A percentile compares a stretch with the other conserved stretches of the same genome.
Evolutionary conservation across 495 filamentous ascomycete species (phyloP).

Genomic region (Daldinia caldariorum): DNA sequence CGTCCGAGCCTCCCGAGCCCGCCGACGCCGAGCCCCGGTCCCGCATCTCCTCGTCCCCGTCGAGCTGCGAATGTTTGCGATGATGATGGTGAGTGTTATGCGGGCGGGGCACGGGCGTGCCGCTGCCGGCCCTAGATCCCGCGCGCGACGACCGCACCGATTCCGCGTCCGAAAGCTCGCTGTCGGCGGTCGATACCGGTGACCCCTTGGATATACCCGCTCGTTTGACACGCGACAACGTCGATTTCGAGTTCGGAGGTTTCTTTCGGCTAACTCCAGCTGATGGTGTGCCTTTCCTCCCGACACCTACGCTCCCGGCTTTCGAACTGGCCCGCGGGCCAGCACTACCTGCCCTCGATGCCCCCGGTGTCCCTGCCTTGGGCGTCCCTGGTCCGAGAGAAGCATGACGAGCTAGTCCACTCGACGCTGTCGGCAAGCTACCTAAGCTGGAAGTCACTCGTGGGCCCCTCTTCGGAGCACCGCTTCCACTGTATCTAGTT

Average conservation of each 20-base stretch:
- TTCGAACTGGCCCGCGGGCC: constrained; percentile 70
- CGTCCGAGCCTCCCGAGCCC: constrained; percentile 68
- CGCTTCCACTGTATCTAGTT: constrained; percentile 47
- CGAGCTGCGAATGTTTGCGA: constrained; percentile 47
- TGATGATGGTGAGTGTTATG: constrained; percentile 46
- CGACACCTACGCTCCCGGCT: constrained; percentile 43
- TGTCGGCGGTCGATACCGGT: constrained; percentile 65
- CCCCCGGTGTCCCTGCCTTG: constrained; percentile 74
- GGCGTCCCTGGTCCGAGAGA: constrained; percentile 87
- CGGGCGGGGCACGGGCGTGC: constrained; percentile 58
- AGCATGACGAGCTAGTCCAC: constrained; percentile 77
- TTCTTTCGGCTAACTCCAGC: constrained; percentile 63
- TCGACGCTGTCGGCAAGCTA: constrained; percentile 72
- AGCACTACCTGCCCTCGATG: constrained; percentile 73
- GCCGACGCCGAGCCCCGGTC: constrained; percentile 56
- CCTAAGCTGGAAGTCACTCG: constrained; percentile 73
- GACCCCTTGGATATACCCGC: constrained; percentile 65
- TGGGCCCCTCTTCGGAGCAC: constrained; percentile 74
- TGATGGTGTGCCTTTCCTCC: constrained; percentile 73
- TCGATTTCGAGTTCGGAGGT: constrained; percentile 65
- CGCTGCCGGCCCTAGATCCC: constrained; percentile 54
- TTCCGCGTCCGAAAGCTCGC: constrained; percentile 73
- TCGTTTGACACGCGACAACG: constrained; percentile 62
- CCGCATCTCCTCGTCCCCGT: constrained; percentile 52
- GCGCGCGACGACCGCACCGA: constrained; percentile 59